Evolutionary conservation across 176 grass and related monocot genomes (phyloP), one percentile per base, ranked within the genome.

Genomic region (Thalia dealbata): DNA sequence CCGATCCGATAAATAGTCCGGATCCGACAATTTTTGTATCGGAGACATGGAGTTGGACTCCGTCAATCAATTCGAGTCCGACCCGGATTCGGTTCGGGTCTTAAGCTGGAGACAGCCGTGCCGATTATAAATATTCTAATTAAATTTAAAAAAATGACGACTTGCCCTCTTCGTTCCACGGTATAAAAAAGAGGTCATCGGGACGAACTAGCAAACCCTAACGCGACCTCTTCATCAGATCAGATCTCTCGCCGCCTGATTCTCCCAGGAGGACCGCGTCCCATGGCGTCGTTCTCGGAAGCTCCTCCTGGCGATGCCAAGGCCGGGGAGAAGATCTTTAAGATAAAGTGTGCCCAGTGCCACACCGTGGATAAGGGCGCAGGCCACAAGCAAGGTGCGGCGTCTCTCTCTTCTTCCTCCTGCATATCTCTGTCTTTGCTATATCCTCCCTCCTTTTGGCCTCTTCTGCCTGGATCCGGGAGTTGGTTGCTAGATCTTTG

Each of bases 281-380:
- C 60, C 14, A 89, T 93, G 91, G 88, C 91, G 56, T 88, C 91
- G n/a, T 96, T 96, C 30, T 68, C 72, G 32, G 83, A 86, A 60
- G 91, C 91, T 46, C 91, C 91, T 0, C 83, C 73, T 0, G 91
- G 91, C 2, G 76, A 88, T 73, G 7, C 78, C 42, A 83, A 85
- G 66, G 58, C 72, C 56, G 91, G 91, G 77, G 83, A 96, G 76
- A 96, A 96, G 91, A 96, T 96, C 81, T 96, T 96, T 88, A 87
- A 85, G 81, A 96, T 86, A 30, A 96, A 96, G 81, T 96, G 91
- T 65, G 91, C 88, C 4, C 91, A 96, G 81, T 96, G 91, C 88
- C 91, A 96, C 79, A 96, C 91, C 50, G 91, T 96, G 35, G 91
- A 96, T 16, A 85, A 87, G 35, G 91, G 91, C n/a, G 91, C 88